Evolutionary conservation across 768 basidiomycete genomes (phyloP), one percentile per base, ranked within the genome.

Genomic region (Collybiopsis luxurians): DNA sequence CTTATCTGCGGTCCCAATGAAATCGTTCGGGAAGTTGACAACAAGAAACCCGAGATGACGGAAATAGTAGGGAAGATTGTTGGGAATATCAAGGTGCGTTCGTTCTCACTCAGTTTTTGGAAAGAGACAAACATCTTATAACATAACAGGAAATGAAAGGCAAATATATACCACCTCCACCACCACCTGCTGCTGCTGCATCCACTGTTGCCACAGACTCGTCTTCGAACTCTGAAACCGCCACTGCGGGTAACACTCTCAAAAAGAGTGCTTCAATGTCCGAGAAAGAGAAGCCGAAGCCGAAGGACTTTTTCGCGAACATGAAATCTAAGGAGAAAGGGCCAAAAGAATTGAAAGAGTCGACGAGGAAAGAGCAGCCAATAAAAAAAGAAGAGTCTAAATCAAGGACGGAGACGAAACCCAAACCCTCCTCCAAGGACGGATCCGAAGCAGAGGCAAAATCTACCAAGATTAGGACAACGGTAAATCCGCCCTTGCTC

Each of bases 1-100:
- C 61, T 78, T 9, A 62, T 83, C 7, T 80, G 78, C 58, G 65
- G 68, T 10, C 71, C 72, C 0, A 79, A 73, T 12, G 57, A 57
- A 10, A 68, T 31, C 19, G 54, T 83, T 13, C 68, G 79, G 7
- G 65, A 66, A 11, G 70, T 69, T 3, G 81, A 84, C 63, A 61
- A 58, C 38, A 65, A 72, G 27, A 74, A 77, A 55, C 57, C 68
- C 1, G 76, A 77, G 50, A 70, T 76, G 53, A 73, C 74, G 13
- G 45, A 63, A 10, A 67, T 62, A 13, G 69, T 81, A 7, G 86
- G 86, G 0, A 83, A 78, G 61, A 70, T 85, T 17, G 66, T 78
- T 9, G 71, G 74, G 3, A 67, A 79, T 55, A 78, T 85, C 11
- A 74, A 79, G 71, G 85, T 84, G 21, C 44, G 61, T 30, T 39